A percentile compares a stretch with the other conserved stretches of the same genome.
Evolutionary conservation across 2,329 filamentous ascomycete species (phyloP).

Genomic region (Raffaelea deltoideospora): DNA sequence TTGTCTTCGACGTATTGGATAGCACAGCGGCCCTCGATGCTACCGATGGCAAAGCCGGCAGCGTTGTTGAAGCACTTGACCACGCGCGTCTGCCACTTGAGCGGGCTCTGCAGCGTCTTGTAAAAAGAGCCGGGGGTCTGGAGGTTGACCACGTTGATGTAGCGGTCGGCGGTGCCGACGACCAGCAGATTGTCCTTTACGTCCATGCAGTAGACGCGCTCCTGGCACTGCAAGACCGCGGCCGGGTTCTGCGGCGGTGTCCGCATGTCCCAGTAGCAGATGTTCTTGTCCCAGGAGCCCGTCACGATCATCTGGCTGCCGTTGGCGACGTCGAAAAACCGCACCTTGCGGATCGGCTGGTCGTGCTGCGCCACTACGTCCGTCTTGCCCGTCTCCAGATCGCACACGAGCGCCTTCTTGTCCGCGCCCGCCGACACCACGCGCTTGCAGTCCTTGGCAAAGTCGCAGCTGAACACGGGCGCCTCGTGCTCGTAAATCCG

Average conservation of each 20-base stretch:
- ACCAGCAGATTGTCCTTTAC: slow-evolving; percentile 79
- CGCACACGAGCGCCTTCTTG: slow-evolving; percentile 79
- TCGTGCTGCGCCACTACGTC: slow-evolving; percentile 74
- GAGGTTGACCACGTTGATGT: slow-evolving; percentile 90
- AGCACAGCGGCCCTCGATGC: slow-evolving; percentile 90
- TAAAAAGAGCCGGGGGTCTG: slow-evolving; percentile 80
- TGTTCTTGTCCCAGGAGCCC: slow-evolving; percentile 79
- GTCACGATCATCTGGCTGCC: slow-evolving; percentile 75
- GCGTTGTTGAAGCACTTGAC: slow-evolving; percentile 92
- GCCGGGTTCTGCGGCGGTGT: slow-evolving; percentile 48
- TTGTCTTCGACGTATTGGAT: slow-evolving; percentile 99
- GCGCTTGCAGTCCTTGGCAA: slow-evolving; percentile 90
- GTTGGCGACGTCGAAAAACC: slow-evolving; percentile 58
- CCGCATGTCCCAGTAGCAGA: slow-evolving; percentile 81
- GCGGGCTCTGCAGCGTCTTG: slow-evolving; percentile 87
- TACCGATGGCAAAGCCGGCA: slow-evolving; percentile 84
- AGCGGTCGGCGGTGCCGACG: slow-evolving; percentile 82
- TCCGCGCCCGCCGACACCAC: slow-evolving; percentile 79
- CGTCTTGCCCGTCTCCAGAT: slow-evolving; percentile 53
- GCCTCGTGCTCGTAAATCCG: slow-evolving; percentile 75
- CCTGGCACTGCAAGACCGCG: slow-evolving; percentile 51
- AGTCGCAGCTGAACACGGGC: slow-evolving; percentile 72
- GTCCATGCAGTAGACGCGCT: slow-evolving; percentile 84
- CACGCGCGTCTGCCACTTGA: slow-evolving; percentile 96
- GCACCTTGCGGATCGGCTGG: slow-evolving; percentile 61